phyloP scores from a whole-genome alignment of 2,329 filamentous ascomycete species.

The Daldinia sp. region DNA sequence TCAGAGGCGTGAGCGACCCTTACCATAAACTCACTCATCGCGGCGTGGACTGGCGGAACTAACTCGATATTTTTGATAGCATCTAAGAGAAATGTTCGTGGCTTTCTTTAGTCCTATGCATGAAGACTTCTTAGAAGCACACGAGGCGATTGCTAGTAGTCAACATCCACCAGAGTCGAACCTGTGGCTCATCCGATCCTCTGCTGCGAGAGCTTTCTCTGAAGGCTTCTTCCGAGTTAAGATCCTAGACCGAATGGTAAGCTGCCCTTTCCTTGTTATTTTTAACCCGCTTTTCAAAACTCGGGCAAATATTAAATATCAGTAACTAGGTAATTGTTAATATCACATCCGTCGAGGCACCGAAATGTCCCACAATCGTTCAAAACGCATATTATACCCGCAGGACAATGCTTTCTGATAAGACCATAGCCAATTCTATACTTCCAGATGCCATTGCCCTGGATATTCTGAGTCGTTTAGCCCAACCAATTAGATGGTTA shows the following conservation, averaged over 20 bases:
- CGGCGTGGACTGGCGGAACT: background rate
- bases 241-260: background rate
- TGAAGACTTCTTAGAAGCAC: background rate
- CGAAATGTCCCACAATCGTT: background rate
- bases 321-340: background rate
- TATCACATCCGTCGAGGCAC: background rate
- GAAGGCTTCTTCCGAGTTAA: background rate
- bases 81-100: background rate
- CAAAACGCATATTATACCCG: background rate
- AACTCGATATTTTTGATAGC: background rate
- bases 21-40: background rate
- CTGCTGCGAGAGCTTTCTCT: background rate
- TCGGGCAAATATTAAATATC: background rate
- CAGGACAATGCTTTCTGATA: background rate
- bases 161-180: background rate
- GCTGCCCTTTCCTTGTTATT: background rate
- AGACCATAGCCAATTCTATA: background rate
- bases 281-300: background rate
- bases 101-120: background rate
- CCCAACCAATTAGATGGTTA: background rate
- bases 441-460: background rate
- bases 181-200: background rate
- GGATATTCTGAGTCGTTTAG: background rate
- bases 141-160: background rate
- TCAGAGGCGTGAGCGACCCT: background rate